phyloP scores from a whole-genome alignment of 192 early-diverging fungal species.

The Coemansia sp. region DNA sequence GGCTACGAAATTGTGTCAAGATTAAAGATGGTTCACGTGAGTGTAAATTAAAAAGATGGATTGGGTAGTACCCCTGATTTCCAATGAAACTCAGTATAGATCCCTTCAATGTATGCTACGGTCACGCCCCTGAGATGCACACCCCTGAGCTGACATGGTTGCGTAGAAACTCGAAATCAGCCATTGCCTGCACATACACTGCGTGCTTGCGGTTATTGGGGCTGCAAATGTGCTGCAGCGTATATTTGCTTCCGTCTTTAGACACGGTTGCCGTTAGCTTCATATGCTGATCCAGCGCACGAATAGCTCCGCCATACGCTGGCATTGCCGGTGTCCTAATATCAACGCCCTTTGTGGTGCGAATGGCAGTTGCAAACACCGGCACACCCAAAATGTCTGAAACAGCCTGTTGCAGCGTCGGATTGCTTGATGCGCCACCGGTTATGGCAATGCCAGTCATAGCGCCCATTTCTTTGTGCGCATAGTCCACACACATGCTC shows the following conservation, averaged over 20 bases:
- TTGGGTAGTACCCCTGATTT: background rate
- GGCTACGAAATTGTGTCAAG: background rate
- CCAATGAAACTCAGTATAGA: no score
- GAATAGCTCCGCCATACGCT: conserved; percentile 36
- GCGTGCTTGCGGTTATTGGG: conserved; percentile 9
- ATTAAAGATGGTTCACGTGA: background rate
- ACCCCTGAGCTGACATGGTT: conserved; percentile 5
- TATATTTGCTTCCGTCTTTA: conserved; percentile 4
- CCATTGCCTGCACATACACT: conserved; percentile 18
- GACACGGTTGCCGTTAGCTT: background rate
- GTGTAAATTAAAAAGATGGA: background rate
- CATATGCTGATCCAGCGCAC: conserved; percentile 10
- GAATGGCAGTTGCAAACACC: conserved; percentile 50
- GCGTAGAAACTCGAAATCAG: conserved; percentile 37
- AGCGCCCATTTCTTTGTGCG: conserved; percentile 13
- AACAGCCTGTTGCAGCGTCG: conserved; percentile 56
- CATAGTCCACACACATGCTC: conserved; percentile 61
- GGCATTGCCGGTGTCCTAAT: conserved; percentile 33
- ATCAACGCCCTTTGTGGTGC: background rate
- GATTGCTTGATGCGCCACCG: conserved; percentile 71
- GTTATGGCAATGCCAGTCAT: conserved; percentile 58
- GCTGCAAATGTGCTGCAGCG: conserved; percentile 13
- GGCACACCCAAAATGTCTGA: conserved; percentile 70
- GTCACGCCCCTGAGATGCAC: background rate
- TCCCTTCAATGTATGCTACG: background rate